These are phyloP conservation scores for Beauveria rudraprayagi DNA, from an alignment of 2,329 filamentous ascomycete genomes.

Conservation along the genomic window DNA sequence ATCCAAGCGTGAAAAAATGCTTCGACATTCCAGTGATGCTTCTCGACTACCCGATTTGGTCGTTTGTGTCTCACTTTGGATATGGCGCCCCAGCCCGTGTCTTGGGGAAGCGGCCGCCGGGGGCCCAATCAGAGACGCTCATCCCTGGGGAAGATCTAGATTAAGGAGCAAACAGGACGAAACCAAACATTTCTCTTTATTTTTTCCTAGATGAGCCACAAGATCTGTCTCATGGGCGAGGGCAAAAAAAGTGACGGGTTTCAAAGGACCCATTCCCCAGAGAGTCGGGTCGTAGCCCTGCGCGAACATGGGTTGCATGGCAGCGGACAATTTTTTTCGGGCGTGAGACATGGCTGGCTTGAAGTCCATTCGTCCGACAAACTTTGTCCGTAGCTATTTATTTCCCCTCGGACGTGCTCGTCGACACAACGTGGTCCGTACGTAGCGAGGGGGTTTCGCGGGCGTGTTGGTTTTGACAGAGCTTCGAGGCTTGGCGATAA, in stretches of 20 bases:
- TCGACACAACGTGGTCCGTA: too few species aligned
- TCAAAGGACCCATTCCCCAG: neutral
- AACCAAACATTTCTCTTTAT: too few species aligned
- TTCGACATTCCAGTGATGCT: conserved; percentile 6
- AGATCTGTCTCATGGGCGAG: too few species aligned
- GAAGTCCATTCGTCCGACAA: neutral
- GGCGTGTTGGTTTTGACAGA: neutral
- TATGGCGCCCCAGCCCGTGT: neutral
- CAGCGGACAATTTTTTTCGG: neutral
- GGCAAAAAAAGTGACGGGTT: too few species aligned
- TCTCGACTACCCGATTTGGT: neutral
- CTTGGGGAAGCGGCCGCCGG: neutral
- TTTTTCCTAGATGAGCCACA: too few species aligned
- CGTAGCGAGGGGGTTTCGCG: neutral
- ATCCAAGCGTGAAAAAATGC: conserved; percentile 1
- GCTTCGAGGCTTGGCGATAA: neutral
- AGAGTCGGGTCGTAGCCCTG: neutral
- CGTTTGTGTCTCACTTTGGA: conserved; percentile 1
- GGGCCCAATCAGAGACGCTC: neutral
- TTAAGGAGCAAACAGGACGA: neutral
- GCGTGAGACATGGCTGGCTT: neutral
- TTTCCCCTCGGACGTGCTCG: neutral
- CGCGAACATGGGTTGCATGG: too few species aligned
- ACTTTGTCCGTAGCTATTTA: neutral
- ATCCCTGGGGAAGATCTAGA: neutral